A percentile compares a stretch with the other conserved stretches of the same genome.
Evolutionary conservation across 1,284 basidiomycete genomes (phyloP).

Genomic region (Neonothopanus nambi): DNA sequence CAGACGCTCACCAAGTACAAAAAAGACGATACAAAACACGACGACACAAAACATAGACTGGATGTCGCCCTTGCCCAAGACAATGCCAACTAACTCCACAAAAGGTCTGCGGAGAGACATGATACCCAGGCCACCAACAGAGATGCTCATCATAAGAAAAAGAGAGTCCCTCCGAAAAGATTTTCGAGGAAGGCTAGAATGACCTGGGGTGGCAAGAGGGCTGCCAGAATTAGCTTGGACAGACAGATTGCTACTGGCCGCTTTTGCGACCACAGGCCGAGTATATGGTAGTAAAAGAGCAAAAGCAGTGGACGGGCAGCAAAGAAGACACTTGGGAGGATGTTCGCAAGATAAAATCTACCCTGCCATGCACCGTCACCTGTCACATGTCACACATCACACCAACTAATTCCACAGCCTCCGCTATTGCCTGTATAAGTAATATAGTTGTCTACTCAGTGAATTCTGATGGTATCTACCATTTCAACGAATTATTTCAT

Average conservation of each 20-base stretch:
- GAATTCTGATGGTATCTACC: no score
- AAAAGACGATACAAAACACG: constrained; percentile 64
- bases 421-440: no score
- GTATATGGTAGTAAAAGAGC: constrained; percentile 9
- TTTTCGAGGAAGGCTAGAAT: constrained; percentile 31
- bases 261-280: constrained; percentile 32
- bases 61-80: constrained; percentile 60
- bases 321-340: background rate
- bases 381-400: background rate
- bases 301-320: constrained; percentile 8
- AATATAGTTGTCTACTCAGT: no score
- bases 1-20: constrained; percentile 66
- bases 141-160: constrained; percentile 61
- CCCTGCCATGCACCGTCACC: background rate
- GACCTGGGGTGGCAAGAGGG: constrained; percentile 40
- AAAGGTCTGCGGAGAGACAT: constrained; percentile 59
- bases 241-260: constrained; percentile 48
- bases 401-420: background rate
- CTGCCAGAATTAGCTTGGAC: constrained; percentile 31
- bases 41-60: constrained; percentile 67
- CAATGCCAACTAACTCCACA: constrained; percentile 46
- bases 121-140: constrained; percentile 59
- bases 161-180: constrained; percentile 40
- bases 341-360: background rate
- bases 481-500: no score